Evolutionary conservation across 148 eudicot genomes (phyloP).

Genomic region (Rhododendron vialii): DNA sequence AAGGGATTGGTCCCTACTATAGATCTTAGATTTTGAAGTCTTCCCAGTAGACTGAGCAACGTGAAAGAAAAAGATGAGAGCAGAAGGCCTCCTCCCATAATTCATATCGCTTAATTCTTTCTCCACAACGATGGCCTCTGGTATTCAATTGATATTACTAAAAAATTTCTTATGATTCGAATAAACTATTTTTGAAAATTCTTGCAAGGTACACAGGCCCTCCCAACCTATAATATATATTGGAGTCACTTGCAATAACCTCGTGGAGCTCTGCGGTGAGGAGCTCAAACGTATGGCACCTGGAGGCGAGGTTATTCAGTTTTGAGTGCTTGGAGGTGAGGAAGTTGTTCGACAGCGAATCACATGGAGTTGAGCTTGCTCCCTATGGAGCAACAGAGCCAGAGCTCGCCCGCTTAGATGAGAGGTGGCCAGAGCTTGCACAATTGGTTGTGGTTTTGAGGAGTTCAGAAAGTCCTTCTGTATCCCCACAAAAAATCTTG

Average conservation of each 20-base stretch:
- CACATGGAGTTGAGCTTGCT: no score
- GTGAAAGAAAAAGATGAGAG: background rate
- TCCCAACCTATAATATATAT: background rate
- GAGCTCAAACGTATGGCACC: background rate
- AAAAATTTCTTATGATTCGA: background rate
- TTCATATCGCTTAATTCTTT: background rate
- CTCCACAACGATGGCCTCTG: background rate
- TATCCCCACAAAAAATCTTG: no score
- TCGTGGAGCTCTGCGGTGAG: background rate
- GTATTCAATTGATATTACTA: background rate
- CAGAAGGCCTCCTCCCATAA: background rate
- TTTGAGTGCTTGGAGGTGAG: background rate
- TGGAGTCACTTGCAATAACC: background rate
- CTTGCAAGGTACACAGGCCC: background rate
- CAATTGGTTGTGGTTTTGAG: background rate
- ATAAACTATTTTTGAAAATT: background rate
- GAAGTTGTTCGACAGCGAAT: no score
- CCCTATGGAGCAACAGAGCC: no score
- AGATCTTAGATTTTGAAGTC: background rate
- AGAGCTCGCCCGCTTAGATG: background rate
- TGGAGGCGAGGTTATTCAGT: background rate
- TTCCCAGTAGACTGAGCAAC: background rate
- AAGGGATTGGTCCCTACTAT: background rate
- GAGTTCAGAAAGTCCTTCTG: no score
- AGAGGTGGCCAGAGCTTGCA: background rate